phyloP scores from a whole-genome alignment of 2,329 filamentous ascomycete genomes.

The Aphanocladium album region DNA sequence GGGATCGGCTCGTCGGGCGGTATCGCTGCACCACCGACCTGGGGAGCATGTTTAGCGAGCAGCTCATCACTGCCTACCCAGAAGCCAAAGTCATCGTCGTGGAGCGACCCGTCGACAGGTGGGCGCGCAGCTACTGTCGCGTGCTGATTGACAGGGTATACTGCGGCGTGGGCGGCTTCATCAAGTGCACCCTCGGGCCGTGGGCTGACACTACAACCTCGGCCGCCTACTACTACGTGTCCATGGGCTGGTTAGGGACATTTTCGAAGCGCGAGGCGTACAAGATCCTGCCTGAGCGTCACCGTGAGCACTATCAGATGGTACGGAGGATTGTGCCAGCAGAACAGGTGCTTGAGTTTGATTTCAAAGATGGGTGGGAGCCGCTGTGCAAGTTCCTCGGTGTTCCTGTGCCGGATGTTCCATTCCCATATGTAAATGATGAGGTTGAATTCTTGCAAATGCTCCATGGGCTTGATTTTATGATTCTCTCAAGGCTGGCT shows the following conservation, averaged over 20 bases:
- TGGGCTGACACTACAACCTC: conserved; percentile 14
- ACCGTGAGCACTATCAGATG: conserved; percentile 23
- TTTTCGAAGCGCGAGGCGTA: not conserved
- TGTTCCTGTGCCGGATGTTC: conserved; percentile 23
- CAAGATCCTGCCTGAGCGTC: not conserved
- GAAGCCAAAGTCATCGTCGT: conserved; percentile 20
- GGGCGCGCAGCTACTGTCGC: conserved; percentile 20
- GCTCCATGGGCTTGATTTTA: not conserved
- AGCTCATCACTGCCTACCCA: conserved; percentile 15
- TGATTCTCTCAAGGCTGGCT: not conserved
- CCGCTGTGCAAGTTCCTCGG: conserved; percentile 31
- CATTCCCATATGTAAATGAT: conserved; percentile 18
- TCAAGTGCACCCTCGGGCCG: conserved; percentile 15
- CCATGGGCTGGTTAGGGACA: conserved; percentile 14
- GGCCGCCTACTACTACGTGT: not conserved
- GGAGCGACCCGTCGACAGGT: conserved; percentile 17
- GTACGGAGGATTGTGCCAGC: conserved; percentile 24
- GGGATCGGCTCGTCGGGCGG: not conserved
- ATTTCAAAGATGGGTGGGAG: conserved; percentile 30
- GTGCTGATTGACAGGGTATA: conserved; percentile 11
- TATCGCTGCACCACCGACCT: conserved; percentile 3
- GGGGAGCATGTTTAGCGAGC: conserved; percentile 4
- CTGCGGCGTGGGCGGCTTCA: conserved; percentile 6
- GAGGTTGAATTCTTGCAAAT: not conserved
- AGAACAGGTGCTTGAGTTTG: conserved; percentile 25